These are phyloP conservation scores for Climacium dendroides DNA, from an alignment of 225 moss, liverwort and hornwort genomes.

Conservation along the genomic window DNA sequence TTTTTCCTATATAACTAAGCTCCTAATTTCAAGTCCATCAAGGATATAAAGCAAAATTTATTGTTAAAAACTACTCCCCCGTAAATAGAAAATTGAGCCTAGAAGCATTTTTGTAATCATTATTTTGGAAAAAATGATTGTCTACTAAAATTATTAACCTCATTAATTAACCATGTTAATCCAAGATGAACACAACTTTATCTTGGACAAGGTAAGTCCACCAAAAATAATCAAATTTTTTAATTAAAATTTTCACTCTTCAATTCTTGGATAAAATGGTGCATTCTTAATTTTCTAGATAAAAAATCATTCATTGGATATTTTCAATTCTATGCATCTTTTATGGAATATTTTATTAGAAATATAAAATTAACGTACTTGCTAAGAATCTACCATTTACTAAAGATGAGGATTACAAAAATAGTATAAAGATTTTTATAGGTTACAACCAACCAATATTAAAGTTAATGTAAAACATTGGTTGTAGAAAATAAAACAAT, in stretches of 20 bases:
- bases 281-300: not conserved
- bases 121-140: not conserved
- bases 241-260: not conserved
- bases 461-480: not conserved
- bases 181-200: accelerated
- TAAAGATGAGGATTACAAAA: not conserved
- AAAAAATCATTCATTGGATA: not conserved
- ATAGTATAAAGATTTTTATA: accelerated
- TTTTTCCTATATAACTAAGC: not conserved
- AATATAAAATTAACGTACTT: not conserved
- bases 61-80: not conserved
- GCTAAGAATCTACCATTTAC: not conserved
- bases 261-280: not conserved
- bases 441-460: not conserved
- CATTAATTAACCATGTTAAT: not conserved
- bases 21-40: not conserved
- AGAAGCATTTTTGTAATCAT: not conserved
- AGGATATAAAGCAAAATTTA: not conserved
- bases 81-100: not conserved
- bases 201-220: not conserved
- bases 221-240: not conserved
- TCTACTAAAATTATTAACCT: not conserved
- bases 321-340: not conserved
- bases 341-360: not conserved
- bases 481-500: not conserved